Base-by-base conservation (phyloP, 2,329 filamentous ascomycete genomes). In the Epichloe aotearoae region DNA sequence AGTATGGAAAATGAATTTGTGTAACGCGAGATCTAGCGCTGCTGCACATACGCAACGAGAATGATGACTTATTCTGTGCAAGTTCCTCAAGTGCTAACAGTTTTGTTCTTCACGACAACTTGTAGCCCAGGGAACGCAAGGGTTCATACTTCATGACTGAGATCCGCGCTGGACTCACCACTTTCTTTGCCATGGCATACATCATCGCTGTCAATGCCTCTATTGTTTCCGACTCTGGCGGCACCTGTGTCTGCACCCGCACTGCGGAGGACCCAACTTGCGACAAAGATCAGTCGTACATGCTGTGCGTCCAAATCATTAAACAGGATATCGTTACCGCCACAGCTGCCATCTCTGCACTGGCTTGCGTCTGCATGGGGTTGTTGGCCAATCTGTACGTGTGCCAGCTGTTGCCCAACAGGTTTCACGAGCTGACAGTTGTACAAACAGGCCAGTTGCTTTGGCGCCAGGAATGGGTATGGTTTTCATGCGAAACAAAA, bases 291-390 rank as follows among this genome's bases (percentile, higher is more conserved):
- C 60, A 70, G 4, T 76, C 76, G 20, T 88, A 88, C 58, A 62
- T 75, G 54, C 66, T 83, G n/a, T 88, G 85, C 63, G 67, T 72
- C 56, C 66, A 73, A 59, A 76, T 75, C 55, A 64, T 91, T 62
- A 84, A 85, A 66, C 80, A 86, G 34, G 88, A 95, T 62, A 69
- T 90, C 39, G 84, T 94, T 50, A 94, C 88, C 6, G 88, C 84
- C 11, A 94, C 88, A 4, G 87, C 88, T 43, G 88, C 88, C 50
- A 90, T 93, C 56, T 77, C 86, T 14, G 84, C 86, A 26, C 69
- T 95, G 45, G 79, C 84, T 3, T 84, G 81, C n/a, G 89, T 94
- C 66, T 83, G 75, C 66, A 89, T 94, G 84, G 88, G 88, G 19
- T 66, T 91, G 1, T 80, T 90, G 56, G 83, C 88, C 55, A 94